Evolutionary conservation across 1,139 yeast species (phyloP), one percentile per base, ranked within the genome.

Genomic region (Yamadazyma aaseri): DNA sequence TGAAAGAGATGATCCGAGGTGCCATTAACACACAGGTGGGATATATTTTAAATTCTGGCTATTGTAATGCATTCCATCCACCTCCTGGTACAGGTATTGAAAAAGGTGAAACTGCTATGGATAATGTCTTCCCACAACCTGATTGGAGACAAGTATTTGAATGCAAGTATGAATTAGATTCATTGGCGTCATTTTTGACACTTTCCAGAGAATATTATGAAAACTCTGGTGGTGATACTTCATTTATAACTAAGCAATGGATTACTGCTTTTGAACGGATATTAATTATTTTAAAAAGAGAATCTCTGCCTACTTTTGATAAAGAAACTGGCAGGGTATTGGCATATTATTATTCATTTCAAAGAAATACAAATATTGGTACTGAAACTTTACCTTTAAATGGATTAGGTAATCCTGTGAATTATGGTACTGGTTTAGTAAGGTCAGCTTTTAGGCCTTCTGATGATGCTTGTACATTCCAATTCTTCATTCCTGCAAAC

Each of bases 41-140:
- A 17, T 85, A 73, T 48, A 65, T 87, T 11, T 47, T 62, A 21
- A 64, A 63, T 23, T 73, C 82, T 6, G 95, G 96, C 0, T 87
- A 85, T 56, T 87, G 96, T 59, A 87, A 87, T 56, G 96, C 96
- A 0, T 87, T 86, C 63, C 95, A 87, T 49, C 95, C 96, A 3
- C 96, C 96, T 0, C 69, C 71, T 0, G 73, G 66, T 3, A 76
- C 86, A 2, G 71, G 71, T 0, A 71, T 84, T 16, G 64, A 61
- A 30, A 59, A 63, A 28, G 79, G 76, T 10, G 60, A 73, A 3
- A 71, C 86, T 5, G 77, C 81, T 2, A 63, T 66, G 39, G 96
- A 87, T 53, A 52, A 60, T 3, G 96, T 87, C 2, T 60, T 49
- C 29, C 96, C 96, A 0, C 49, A 54, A 4, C 90, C 89, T 2